These are phyloP conservation scores for Phytopythium oedochilum DNA, from an alignment of 352 stramenopile genomes.

Conservation along the genomic window DNA sequence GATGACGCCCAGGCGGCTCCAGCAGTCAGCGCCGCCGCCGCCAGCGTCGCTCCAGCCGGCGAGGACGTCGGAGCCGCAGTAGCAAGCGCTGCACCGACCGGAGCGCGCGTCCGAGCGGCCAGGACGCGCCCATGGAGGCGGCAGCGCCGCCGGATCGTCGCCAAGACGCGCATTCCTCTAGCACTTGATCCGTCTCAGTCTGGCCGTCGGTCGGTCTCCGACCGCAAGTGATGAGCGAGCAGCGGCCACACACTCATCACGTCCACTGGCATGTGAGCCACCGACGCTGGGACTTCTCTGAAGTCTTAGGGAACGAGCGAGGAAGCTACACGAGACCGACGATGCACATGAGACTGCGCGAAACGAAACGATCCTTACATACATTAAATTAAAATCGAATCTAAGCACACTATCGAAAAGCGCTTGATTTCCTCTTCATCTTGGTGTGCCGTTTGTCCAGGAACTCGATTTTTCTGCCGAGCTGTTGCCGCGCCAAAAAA, in stretches of 20 bases:
- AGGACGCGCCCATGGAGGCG: too few relatives aligned
- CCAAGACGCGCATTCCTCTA: not conserved
- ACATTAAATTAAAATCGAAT: not conserved
- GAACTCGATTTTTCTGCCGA: constrained; percentile 2
- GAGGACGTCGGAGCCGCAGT: not conserved
- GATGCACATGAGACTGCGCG: not conserved
- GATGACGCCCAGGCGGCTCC: not conserved
- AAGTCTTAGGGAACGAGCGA: too few relatives aligned
- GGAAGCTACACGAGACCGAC: too few relatives aligned
- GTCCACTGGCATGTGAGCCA: too few relatives aligned
- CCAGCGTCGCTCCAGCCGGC: not conserved
- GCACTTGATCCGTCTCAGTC: too few relatives aligned
- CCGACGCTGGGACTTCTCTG: too few relatives aligned
- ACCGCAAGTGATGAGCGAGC: too few relatives aligned
- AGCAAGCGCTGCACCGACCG: not conserved
- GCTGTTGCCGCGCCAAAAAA: not conserved
- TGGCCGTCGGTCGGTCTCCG: too few relatives aligned
- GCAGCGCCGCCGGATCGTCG: not conserved
- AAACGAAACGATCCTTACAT: too few relatives aligned
- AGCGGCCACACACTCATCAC: too few relatives aligned
- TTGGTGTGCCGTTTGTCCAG: not conserved
- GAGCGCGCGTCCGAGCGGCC: not conserved
- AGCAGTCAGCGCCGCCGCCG: not conserved
- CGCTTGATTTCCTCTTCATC: not conserved
- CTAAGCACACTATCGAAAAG: not conserved